Base-by-base conservation (phyloP, 1,284 basidiomycete genomes). In the Fomitopsis betulina region DNA sequence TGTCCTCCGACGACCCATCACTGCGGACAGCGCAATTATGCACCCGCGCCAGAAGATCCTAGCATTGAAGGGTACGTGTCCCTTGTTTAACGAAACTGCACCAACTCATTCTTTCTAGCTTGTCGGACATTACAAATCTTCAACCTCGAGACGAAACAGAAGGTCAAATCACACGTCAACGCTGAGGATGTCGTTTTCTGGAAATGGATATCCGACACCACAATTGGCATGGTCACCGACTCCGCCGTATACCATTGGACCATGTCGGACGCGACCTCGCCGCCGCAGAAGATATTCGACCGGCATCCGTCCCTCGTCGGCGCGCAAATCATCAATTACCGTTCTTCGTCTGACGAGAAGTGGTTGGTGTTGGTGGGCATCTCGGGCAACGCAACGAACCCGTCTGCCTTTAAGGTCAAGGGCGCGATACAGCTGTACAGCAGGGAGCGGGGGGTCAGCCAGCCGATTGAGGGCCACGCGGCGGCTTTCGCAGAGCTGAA, bases 281-380 rank as follows among this genome's bases (percentile, higher is more conserved):
- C 87, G 7, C 91, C 91, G 5, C 85, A 89, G 76, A 95, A 98
- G 81, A 82, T 98, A 56, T 99, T 99, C 70, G 97, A 99, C 78
- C 89, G 97, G 50, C 96, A 99, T 75, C 86, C 94, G 5, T 91
- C 92, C n/a, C 88, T 99, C 63, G 84, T 87, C 60, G 94, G 94
- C 59, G 88, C 93, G 59, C 97, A 99, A 76, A 99, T 99, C 67
- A 99, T 99, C 81, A 98, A 98, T 79, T 99, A 99, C 77, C 92
- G 96, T 60, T 82, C 89, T 43, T 93, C 94, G 9, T 74, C 84
- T 17, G 97, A 99, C 68, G 96, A 95, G 71, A 96, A 98, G 72
- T 99, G 97, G 97, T 84, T 98, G 59, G 95, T 98, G 33, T 83
- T 99, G 58, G 84, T 99, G 63, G 97, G 97, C 58, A 99, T 99